These are phyloP conservation scores for Ilyonectria robusta DNA, from an alignment of 2,329 filamentous ascomycete genomes.

Conservation along the genomic window DNA sequence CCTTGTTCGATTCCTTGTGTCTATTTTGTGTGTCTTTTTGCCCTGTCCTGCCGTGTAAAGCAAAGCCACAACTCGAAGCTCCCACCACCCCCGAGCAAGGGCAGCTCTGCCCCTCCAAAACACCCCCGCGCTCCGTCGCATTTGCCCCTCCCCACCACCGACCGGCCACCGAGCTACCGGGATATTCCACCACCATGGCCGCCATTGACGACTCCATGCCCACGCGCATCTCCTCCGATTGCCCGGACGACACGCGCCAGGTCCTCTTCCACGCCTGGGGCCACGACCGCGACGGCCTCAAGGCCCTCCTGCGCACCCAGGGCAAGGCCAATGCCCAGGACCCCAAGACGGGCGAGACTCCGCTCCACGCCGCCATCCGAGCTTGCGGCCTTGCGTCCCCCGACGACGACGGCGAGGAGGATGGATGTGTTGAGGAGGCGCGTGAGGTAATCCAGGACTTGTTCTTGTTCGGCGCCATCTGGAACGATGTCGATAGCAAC, in stretches of 20 bases:
- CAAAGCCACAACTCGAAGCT: background rate
- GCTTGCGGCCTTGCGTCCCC: conserved; percentile 68
- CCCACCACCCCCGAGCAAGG: background rate
- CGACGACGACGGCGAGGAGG: conserved; percentile 50
- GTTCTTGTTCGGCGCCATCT: conserved; percentile 91
- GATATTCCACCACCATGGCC: conserved; percentile 45
- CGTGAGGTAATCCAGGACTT: conserved; percentile 80
- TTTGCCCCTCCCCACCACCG: conserved; percentile 25
- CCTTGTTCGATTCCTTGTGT: conserved; percentile 9
- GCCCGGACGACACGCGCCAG: conserved; percentile 65
- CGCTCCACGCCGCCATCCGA: conserved; percentile 92
- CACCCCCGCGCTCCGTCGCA: conserved; percentile 23
- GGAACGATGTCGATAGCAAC: conserved; percentile 92
- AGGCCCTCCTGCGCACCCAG: conserved; percentile 75
- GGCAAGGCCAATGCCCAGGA: conserved; percentile 84
- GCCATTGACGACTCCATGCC: conserved; percentile 65
- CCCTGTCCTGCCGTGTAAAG: background rate
- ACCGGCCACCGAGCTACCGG: conserved; percentile 6
- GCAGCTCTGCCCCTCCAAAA: conserved; percentile 19
- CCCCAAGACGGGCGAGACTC: conserved; percentile 86
- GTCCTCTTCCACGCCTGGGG: conserved; percentile 70
- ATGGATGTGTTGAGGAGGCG: conserved; percentile 69
- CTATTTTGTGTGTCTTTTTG: background rate
- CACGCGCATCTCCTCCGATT: conserved; percentile 67
- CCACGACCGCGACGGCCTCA: conserved; percentile 76